Conservation (phyloP, 2,329 filamentous ascomycete species). For the Aspergillus ochraceoroseus region DNA sequence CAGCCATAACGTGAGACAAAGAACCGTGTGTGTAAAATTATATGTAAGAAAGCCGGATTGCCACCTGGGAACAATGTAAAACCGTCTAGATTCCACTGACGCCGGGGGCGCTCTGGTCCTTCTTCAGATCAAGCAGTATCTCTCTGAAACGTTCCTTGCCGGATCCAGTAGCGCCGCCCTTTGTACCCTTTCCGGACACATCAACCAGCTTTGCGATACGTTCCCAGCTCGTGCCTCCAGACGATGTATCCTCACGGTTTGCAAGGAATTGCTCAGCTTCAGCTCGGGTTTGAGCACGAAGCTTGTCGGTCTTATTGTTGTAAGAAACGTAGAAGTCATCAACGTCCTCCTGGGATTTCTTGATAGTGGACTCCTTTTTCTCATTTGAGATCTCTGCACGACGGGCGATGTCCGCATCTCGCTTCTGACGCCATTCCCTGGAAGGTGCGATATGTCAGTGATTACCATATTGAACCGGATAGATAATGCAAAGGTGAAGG, state of each 20-base stretch:
- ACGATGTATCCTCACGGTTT: constrained; percentile 84
- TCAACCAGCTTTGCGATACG: constrained; percentile 97
- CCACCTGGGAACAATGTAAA: neutral
- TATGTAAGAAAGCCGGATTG: neutral
- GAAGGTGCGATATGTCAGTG: neutral
- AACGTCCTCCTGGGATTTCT: constrained; percentile 87
- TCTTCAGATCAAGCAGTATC: constrained; percentile 76
- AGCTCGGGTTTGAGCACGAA: constrained; percentile 76
- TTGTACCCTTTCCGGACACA: constrained; percentile 83
- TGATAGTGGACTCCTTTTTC: constrained; percentile 78
- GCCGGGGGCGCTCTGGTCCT: constrained; percentile 80
- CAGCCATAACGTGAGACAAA: constrained; percentile 11
- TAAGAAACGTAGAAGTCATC: constrained; percentile 99
- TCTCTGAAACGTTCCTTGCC: constrained; percentile 97
- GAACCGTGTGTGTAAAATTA: constrained; percentile 5
- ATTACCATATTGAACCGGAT: neutral
- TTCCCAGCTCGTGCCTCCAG: constrained; percentile 96
- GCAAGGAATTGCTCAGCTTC: constrained; percentile 91
- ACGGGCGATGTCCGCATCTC: constrained; percentile 75
- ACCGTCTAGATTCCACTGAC: constrained; percentile 45
- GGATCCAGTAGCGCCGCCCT: constrained; percentile 79
- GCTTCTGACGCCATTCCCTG: constrained; percentile 82
- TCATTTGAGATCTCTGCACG: constrained; percentile 76
- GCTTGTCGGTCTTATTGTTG: constrained; percentile 96
- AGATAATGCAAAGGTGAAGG: neutral